phyloP scores from a whole-genome alignment of 1,139 yeast species.

The Pichia inconspicua region DNA sequence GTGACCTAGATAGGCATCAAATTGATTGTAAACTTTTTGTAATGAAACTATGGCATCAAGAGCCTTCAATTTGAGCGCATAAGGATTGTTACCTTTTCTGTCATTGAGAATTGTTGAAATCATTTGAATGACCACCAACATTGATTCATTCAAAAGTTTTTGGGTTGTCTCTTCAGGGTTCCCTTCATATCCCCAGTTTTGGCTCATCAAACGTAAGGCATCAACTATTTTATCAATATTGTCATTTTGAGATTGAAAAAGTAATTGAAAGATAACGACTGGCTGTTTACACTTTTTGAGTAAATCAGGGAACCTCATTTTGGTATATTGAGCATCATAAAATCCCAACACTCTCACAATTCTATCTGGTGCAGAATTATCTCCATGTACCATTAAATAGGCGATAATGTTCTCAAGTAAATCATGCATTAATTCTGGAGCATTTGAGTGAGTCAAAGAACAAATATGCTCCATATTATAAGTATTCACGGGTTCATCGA shows the following conservation, averaged over 20 bases:
- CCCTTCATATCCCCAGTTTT: constrained; percentile 18
- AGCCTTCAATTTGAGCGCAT: constrained; percentile 63
- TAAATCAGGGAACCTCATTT: constrained; percentile 35
- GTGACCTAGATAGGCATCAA: constrained; percentile 79
- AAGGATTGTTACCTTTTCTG: constrained; percentile 61
- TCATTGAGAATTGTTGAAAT: constrained; percentile 78
- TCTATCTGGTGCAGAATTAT: constrained; percentile 39
- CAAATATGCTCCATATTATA: constrained; percentile 56
- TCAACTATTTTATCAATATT: constrained; percentile 28
- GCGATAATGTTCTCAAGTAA: constrained; percentile 40
- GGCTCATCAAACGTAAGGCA: constrained; percentile 36
- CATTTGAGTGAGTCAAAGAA: constrained; percentile 37
- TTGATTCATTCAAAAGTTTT: constrained; percentile 29
- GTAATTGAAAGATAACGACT: constrained; percentile 21
- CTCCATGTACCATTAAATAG: constrained; percentile 31
- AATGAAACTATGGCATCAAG: constrained; percentile 67
- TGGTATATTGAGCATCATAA: constrained; percentile 36
- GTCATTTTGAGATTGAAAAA: constrained; percentile 21
- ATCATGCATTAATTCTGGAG: constrained; percentile 21
- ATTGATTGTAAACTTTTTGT: constrained; percentile 50
- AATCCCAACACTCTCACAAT: constrained; percentile 49
- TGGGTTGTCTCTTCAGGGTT: constrained; percentile 7
- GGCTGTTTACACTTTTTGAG: constrained; percentile 37
- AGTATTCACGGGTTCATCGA: constrained; percentile 24
- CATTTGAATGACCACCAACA: constrained; percentile 70